A percentile compares a stretch with the other conserved stretches of the same genome.
Evolutionary conservation across 2,329 filamentous ascomycete species (phyloP).

Genomic region (Talaromyces sp.): DNA sequence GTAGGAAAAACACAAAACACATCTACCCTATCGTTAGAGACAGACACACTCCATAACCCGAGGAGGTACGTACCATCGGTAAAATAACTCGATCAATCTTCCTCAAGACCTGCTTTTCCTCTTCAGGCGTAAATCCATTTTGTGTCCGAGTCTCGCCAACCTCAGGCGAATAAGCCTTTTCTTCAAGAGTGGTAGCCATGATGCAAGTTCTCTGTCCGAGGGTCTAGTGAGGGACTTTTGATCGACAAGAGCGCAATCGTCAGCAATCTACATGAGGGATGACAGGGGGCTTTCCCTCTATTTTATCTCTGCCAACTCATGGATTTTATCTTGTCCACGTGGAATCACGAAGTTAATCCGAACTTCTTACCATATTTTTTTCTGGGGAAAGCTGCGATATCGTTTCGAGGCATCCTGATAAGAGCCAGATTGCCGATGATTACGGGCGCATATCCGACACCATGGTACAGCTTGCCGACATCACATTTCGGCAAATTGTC

Average conservation of each 20-base stretch:
- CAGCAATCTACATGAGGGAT: neutral
- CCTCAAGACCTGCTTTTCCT: constrained; percentile 22
- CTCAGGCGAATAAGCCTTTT: constrained; percentile 6
- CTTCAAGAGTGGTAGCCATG: neutral
- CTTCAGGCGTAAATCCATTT: constrained; percentile 15
- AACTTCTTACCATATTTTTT: neutral
- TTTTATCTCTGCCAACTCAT: neutral
- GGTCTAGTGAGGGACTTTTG: neutral
- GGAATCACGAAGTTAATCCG: neutral
- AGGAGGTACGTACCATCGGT: constrained; percentile 21
- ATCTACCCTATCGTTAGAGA: constrained; percentile 26
- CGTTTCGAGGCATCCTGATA: constrained; percentile 4
- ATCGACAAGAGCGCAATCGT: neutral
- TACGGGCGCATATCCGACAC: neutral
- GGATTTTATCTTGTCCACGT: neutral
- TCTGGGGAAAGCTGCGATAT: constrained; percentile 4
- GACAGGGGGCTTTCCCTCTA: neutral
- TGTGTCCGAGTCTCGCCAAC: neutral
- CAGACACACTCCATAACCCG: no score
- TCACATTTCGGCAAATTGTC: neutral
- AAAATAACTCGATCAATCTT: constrained; percentile 26
- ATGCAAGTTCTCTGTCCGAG: neutral
- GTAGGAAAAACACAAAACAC: constrained; percentile 44
- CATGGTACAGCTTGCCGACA: neutral
- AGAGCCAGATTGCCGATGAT: constrained; percentile 8